phyloP scores from a whole-genome alignment of 2,329 filamentous ascomycete species.

The Alternaria viburni region DNA sequence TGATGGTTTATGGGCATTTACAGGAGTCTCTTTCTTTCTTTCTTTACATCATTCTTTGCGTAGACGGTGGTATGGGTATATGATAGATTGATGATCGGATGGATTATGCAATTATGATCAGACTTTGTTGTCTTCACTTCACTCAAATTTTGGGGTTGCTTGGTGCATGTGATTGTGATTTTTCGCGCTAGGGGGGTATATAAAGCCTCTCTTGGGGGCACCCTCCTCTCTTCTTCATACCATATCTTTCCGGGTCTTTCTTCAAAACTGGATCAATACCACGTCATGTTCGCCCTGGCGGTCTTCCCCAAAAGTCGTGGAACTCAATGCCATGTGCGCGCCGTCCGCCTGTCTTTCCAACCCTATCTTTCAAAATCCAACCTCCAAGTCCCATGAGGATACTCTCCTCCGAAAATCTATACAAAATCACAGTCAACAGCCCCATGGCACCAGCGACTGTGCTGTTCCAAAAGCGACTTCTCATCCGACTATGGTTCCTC shows the following conservation, averaged over 20 bases:
- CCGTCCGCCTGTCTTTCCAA: not conserved
- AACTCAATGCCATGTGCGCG: no score
- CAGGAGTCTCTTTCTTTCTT: slow-evolving; percentile 1
- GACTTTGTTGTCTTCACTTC: not conserved
- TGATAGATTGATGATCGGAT: not conserved
- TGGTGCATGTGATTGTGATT: not conserved
- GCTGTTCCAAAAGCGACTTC: not conserved
- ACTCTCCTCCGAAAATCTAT: rapidly evolving
- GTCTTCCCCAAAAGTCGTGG: not conserved
- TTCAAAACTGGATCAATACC: no score
- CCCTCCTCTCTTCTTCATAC: not conserved
- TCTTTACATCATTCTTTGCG: not conserved
- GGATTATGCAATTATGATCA: not conserved
- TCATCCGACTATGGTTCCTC: not conserved
- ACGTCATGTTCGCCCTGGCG: not conserved
- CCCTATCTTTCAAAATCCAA: not conserved
- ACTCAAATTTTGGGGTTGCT: not conserved
- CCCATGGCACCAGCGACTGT: not conserved
- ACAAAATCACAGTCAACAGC: not conserved
- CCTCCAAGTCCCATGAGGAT: not conserved
- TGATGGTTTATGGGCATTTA: slow-evolving; percentile 10
- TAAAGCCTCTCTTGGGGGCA: not conserved
- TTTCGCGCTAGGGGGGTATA: not conserved
- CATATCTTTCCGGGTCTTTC: rapidly evolving
- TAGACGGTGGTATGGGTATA: not conserved